Base-by-base conservation (phyloP, 2,329 filamentous ascomycete genomes). In the Ceratocystiopsis minuta region DNA sequence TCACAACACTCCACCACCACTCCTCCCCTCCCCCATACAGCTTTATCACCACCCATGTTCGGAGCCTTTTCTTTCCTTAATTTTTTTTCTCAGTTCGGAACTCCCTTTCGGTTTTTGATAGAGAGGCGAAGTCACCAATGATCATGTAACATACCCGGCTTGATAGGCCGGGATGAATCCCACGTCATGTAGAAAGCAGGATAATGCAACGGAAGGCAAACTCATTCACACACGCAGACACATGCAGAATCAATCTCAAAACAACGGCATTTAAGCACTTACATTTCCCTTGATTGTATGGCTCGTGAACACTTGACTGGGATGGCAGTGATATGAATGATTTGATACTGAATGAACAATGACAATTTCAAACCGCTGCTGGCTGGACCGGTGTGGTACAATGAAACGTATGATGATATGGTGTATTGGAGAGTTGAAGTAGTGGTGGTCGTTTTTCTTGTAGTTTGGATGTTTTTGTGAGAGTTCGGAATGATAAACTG, bases 171-270 rank as follows among this genome's bases (percentile, higher is more conserved):
- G 48, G 46, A 50, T 50, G 48, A 50, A 50, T 49, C 38, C 45
- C 38, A 47, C 43, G 48, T 50, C 46, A 50, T 50, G 48, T 50
- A 50, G 43, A 46, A 45, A 50, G 46, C 45, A 50, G 46, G 48
- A 50, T 49, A 49, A 46, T 50, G 46, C 45, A 47, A 42, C 45
- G 46, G 48, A 50, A 46, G 42, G 48, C 45, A 48, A 46, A 47
- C 46, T 28, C 24, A 28, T 10, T 28, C 24, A 10, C 24, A 28
- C 24, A 10, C 24, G 45, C 46, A 46, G 37, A 46, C 33, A 46
- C 40, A 43, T 36, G 18, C 16, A 34, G 13, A 43, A 42, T 38
- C 37, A 42, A 39, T 45, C 31, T 40, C 28, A 3, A 17, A 36
- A 17, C 24, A 28, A 6, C 7, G 24, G 24, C 24, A 28, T 28